phyloP scores from a whole-genome alignment of 345 rosid species.

The Salix arbutifolia region DNA sequence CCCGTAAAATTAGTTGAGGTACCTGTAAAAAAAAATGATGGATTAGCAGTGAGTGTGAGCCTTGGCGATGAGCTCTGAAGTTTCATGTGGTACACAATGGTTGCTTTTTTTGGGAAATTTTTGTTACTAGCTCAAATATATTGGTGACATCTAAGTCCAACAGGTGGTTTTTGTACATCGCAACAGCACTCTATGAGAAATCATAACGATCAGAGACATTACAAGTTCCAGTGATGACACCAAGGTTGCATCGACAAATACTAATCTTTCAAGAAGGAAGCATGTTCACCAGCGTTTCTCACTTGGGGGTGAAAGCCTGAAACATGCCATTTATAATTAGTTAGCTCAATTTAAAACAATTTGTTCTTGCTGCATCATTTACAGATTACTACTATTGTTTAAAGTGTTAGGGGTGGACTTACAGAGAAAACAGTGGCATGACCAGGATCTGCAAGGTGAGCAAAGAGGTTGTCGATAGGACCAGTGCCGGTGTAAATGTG shows the following conservation, averaged over 20 bases:
- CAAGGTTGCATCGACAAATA: conserved; percentile 16
- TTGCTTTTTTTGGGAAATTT: background rate
- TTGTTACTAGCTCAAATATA: background rate
- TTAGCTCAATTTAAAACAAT: background rate
- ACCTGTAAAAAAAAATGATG: no score
- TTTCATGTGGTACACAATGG: background rate
- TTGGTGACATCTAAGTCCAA: conserved; percentile 5
- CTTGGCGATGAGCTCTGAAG: background rate
- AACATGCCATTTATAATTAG: background rate
- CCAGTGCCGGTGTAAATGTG: conserved; percentile 96
- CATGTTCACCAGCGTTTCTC: conserved; percentile 18
- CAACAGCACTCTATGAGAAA: conserved; percentile 14
- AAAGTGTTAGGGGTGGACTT: conserved; percentile 19
- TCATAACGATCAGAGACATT: conserved; percentile 18
- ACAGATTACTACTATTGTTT: background rate
- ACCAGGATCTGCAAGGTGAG: conserved; percentile 97
- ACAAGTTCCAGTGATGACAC: conserved; percentile 23
- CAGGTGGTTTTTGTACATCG: conserved; percentile 33
- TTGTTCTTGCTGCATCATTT: background rate
- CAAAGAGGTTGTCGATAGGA: conserved; percentile 92
- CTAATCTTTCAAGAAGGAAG: conserved; percentile 7
- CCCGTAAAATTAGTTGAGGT: no score
- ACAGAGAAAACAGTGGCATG: conserved; percentile 91
- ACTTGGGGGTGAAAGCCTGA: conserved; percentile 90
- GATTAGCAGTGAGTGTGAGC: background rate